phyloP scores from a whole-genome alignment of 2,329 filamentous ascomycete species.

The Thermothelomyces thermophilus region DNA sequence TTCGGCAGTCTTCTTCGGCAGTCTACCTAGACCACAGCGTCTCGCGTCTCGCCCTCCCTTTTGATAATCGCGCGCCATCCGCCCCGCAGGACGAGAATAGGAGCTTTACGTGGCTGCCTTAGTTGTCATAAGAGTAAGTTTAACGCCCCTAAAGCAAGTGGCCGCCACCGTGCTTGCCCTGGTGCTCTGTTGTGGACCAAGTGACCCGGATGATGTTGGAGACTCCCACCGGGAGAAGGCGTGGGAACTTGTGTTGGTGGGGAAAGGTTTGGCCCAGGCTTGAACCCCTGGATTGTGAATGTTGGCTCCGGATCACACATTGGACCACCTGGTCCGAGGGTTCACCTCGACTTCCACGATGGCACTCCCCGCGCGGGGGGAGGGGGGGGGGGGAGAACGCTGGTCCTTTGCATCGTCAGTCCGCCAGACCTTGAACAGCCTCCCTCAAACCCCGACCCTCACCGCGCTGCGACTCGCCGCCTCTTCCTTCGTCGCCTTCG shows the following conservation, averaged over 20 bases:
- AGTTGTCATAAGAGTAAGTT: not conserved
- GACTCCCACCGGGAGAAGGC: not conserved
- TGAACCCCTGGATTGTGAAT: not conserved
- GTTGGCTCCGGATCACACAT: not conserved
- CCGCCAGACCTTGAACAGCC: no score
- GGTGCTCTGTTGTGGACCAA: not conserved
- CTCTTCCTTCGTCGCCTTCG: not conserved
- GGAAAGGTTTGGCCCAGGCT: not conserved
- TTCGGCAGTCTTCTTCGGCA: slow-evolving; percentile 11
- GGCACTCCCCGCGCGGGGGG: no score
- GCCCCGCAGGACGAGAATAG: not conserved
- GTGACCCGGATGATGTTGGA: not conserved
- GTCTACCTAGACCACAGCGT: not conserved
- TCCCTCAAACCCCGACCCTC: no score
- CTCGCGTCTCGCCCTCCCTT: not conserved
- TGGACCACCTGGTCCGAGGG: no score
- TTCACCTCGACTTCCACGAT: no score
- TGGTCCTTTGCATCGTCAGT: no score
- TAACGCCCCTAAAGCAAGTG: not conserved
- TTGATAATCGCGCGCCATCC: not conserved
- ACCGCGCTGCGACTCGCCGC: not conserved
- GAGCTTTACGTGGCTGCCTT: not conserved
- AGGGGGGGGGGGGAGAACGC: no score
- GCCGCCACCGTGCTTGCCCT: not conserved
- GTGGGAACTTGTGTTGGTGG: not conserved